Evolutionary conservation across 139 green algal species (phyloP).

Genomic region (Auxenochlorella pyrenoidosa): DNA sequence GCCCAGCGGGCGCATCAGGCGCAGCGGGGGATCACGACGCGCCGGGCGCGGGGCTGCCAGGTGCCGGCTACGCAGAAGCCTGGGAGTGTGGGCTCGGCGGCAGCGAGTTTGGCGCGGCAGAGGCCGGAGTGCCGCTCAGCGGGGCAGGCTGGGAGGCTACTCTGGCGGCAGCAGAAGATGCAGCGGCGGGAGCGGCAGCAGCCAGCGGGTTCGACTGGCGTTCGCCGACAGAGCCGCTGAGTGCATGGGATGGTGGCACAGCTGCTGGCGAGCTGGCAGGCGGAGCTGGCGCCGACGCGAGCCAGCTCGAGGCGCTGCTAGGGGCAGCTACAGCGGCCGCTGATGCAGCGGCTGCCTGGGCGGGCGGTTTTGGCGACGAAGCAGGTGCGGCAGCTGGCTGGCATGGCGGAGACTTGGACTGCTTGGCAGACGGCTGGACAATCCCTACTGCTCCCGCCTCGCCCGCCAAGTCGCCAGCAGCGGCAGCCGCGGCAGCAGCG

Average conservation of each 20-base stretch:
- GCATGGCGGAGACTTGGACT: not conserved
- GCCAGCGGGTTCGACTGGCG: not conserved
- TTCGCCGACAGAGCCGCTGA: not conserved
- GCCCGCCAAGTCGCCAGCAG: not conserved
- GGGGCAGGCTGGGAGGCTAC: not conserved
- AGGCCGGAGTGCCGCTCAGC: not conserved
- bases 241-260: not conserved
- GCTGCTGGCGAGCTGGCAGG: not conserved
- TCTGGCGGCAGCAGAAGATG: not conserved
- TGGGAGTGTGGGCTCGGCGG: not conserved
- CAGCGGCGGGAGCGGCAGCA: not conserved
- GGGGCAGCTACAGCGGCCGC: not conserved
- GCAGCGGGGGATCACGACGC: not conserved
- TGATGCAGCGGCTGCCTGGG: not conserved
- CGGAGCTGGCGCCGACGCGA: not conserved
- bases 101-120: not conserved
- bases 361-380: not conserved
- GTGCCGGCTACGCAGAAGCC: not conserved
- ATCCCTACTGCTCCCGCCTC: not conserved
- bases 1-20: not conserved
- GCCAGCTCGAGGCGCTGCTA: not conserved
- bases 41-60: not conserved
- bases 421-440: not conserved
- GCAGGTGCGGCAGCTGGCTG: not conserved
- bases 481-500: not conserved